Evolutionary conservation across 2,329 filamentous ascomycete genomes (phyloP).

Genomic region (Xylaria sp.): DNA sequence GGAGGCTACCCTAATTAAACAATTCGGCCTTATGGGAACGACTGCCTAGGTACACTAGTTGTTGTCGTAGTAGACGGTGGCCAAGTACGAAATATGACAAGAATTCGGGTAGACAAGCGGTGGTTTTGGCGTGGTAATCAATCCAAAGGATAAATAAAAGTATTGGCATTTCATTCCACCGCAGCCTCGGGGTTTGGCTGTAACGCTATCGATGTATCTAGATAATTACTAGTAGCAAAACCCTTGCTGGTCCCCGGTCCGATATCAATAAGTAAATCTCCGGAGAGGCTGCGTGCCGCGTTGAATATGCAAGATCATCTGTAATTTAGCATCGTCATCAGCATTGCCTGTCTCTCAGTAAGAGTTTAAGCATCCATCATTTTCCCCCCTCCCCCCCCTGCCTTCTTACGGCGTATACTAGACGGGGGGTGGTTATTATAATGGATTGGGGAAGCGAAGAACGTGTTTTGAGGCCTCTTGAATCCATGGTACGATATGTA

Average conservation of each 20-base stretch:
- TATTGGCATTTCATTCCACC: slow-evolving; percentile 10
- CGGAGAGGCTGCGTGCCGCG: slow-evolving; percentile 25
- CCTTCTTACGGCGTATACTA: too few species aligned
- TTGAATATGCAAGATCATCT: slow-evolving; percentile 19
- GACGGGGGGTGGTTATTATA: neutral
- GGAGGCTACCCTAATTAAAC: slow-evolving; percentile 29
- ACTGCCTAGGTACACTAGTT: neutral
- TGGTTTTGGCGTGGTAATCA: neutral
- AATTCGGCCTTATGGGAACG: slow-evolving; percentile 26
- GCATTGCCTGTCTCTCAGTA: neutral
- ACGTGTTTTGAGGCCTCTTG: neutral
- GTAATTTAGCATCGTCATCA: slow-evolving; percentile 12
- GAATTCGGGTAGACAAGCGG: slow-evolving; percentile 1
- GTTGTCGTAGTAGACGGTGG: neutral
- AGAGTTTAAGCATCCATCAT: too few species aligned
- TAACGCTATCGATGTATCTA: neutral
- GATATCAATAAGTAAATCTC: slow-evolving; percentile 24
- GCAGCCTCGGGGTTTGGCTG: slow-evolving; percentile 2
- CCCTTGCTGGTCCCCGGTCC: slow-evolving; percentile 7
- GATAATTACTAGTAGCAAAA: neutral
- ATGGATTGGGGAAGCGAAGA: neutral
- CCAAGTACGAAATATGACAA: neutral
- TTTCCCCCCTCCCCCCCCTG: neutral
- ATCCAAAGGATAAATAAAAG: neutral
- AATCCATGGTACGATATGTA: neutral